These are phyloP conservation scores for Solanum clarkiae DNA, from an alignment of 257 asterid species.

Conservation along the genomic window DNA sequence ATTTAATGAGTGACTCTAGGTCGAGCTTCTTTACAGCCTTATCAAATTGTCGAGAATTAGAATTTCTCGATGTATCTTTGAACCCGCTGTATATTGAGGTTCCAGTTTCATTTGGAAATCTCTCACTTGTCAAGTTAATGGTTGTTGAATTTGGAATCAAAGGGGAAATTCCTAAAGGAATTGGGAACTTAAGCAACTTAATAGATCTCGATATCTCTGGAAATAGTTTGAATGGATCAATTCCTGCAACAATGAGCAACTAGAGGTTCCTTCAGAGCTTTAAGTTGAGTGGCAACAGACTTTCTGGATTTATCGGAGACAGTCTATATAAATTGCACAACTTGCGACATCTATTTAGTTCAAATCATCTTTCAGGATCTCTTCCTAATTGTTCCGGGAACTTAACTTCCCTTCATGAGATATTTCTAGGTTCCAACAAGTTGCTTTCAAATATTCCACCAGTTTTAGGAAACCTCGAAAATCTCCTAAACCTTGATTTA, in stretches of 20 bases:
- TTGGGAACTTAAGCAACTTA: not conserved
- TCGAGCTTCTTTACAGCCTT: not conserved
- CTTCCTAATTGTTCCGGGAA: not conserved
- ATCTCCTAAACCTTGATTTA: not conserved
- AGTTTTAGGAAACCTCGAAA: not conserved
- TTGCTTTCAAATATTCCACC: not conserved
- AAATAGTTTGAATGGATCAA: not conserved
- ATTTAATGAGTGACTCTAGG: not conserved
- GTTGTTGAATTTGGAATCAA: not conserved
- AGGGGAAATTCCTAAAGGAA: not conserved
- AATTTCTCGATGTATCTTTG: rapidly evolving
- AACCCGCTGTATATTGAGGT: not conserved
- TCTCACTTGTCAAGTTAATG: not conserved
- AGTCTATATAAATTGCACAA: not conserved
- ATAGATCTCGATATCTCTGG: not conserved
- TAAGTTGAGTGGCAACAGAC: not conserved
- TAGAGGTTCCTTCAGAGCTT: not conserved
- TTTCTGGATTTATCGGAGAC: not conserved
- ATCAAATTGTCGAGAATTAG: not conserved
- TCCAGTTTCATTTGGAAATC: not conserved
- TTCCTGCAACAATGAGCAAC: not conserved
- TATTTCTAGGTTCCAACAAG: not conserved
- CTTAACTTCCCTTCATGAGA: not conserved
- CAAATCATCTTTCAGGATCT: not conserved
- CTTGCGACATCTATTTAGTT: not conserved